Conservation (phyloP, 1,284 basidiomycete genomes). For the Mycosarcoma mackinlayi region DNA sequence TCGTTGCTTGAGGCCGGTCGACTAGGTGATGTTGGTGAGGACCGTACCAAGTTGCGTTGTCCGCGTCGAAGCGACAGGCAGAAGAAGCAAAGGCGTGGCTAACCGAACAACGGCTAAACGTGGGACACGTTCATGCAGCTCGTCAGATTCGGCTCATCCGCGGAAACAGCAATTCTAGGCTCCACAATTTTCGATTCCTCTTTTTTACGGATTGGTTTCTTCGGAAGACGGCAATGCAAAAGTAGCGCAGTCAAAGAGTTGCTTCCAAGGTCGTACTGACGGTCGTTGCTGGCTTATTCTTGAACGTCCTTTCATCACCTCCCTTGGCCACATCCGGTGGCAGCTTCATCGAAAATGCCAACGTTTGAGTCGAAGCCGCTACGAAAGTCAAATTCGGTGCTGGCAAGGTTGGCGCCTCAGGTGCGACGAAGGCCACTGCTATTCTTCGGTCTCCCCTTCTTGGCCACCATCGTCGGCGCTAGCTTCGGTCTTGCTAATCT, state of each 20-base stretch:
- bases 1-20: background rate
- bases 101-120: background rate
- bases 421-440: conserved; percentile 70
- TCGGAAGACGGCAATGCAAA: background rate
- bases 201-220: background rate
- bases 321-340: background rate
- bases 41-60: no score
- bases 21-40: conserved; percentile 1
- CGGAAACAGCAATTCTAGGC: background rate
- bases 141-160: conserved; percentile 4
- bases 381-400: conserved; percentile 28
- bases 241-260: background rate
- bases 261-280: background rate
- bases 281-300: background rate
- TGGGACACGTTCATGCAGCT: conserved; percentile 19
- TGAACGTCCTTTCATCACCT: background rate
- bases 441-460: conserved; percentile 85
- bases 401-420: conserved; percentile 36
- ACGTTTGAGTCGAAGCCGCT: conserved; percentile 51
- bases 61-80: no score
- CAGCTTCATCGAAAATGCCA: conserved; percentile 23
- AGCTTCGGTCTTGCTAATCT: conserved; percentile 86
- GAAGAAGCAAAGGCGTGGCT: conserved; percentile 2
- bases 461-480: conserved; percentile 84
- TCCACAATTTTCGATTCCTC: background rate